These are phyloP conservation scores for Thermochaetoides thermophila DNA, from an alignment of 495 filamentous ascomycete species.

Conservation along the genomic window DNA sequence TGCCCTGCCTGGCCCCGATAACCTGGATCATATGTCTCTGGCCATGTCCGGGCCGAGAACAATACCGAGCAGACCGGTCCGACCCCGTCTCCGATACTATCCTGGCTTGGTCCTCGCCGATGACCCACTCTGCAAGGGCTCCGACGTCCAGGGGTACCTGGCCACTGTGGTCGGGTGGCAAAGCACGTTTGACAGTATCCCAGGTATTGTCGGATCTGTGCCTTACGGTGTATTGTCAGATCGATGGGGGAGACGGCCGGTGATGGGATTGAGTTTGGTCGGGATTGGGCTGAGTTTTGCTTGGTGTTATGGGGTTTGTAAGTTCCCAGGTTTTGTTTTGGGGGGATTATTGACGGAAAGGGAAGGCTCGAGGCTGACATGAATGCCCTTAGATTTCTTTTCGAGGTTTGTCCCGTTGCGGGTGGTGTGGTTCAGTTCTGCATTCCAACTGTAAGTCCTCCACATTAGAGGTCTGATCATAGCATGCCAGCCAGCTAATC, in stretches of 20 bases:
- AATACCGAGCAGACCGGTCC: too few relatives aligned
- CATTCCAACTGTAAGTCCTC: slow-evolving; percentile 12
- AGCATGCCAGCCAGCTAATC: not conserved
- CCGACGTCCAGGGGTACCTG: slow-evolving; percentile 18
- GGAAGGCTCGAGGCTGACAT: not conserved
- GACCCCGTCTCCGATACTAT: not conserved
- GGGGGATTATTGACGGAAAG: not conserved
- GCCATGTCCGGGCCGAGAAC: too few relatives aligned
- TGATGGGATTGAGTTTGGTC: slow-evolving; percentile 11
- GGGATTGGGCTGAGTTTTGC: slow-evolving; percentile 8
- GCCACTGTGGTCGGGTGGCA: slow-evolving; percentile 22
- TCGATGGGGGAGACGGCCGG: slow-evolving; percentile 17
- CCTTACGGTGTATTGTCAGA: slow-evolving; percentile 24
- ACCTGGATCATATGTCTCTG: not conserved
- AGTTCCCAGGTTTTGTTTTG: slow-evolving; percentile 2
- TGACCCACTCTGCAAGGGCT: slow-evolving; percentile 12
- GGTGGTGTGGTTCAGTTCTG: slow-evolving; percentile 10
- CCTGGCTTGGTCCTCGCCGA: slow-evolving; percentile 4
- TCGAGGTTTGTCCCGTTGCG: slow-evolving; percentile 18
- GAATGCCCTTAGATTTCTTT: slow-evolving; percentile 17
- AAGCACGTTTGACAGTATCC: slow-evolving; percentile 14
- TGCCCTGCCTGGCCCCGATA: not conserved
- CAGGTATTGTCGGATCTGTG: slow-evolving; percentile 14
- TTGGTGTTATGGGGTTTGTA: slow-evolving; percentile 11
- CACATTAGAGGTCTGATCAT: not conserved